These are phyloP conservation scores for Rosa multiflora DNA, from an alignment of 306 rosid genomes.

Conservation along the genomic window DNA sequence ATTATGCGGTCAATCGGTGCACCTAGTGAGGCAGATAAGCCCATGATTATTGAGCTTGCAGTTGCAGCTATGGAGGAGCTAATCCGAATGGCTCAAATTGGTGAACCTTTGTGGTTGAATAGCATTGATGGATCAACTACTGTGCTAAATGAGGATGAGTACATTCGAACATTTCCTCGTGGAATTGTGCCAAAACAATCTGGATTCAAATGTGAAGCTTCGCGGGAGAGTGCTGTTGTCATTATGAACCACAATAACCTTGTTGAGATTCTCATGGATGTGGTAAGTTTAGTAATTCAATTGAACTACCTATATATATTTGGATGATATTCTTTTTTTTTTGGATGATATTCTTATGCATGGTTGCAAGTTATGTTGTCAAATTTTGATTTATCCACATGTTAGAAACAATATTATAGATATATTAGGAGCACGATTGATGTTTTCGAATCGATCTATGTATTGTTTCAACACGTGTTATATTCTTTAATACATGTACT, in stretches of 20 bases:
- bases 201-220: slow-evolving; percentile 79
- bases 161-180: slow-evolving; percentile 70
- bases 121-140: slow-evolving; percentile 53
- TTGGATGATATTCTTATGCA: not conserved
- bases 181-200: slow-evolving; percentile 73
- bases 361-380: not conserved
- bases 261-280: slow-evolving; percentile 96
- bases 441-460: not conserved
- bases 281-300: slow-evolving; percentile 32
- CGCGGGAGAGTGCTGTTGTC: slow-evolving; percentile 74
- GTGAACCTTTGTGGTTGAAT: slow-evolving; percentile 89
- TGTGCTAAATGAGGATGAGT: slow-evolving; percentile 78
- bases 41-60: slow-evolving; percentile 87
- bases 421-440: not conserved
- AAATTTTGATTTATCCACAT: not conserved
- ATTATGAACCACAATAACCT: slow-evolving; percentile 89
- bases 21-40: slow-evolving; percentile 79
- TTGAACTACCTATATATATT: not conserved
- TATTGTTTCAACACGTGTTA: not conserved
- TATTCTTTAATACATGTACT: not conserved
- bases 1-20: slow-evolving; percentile 65
- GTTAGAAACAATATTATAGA: not conserved
- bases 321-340: not conserved
- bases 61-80: slow-evolving; percentile 97
- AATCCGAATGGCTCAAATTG: slow-evolving; percentile 79